Base-by-base conservation (phyloP, 1,284 basidiomycete genomes). In the Malassezia pachydermatis region DNA sequence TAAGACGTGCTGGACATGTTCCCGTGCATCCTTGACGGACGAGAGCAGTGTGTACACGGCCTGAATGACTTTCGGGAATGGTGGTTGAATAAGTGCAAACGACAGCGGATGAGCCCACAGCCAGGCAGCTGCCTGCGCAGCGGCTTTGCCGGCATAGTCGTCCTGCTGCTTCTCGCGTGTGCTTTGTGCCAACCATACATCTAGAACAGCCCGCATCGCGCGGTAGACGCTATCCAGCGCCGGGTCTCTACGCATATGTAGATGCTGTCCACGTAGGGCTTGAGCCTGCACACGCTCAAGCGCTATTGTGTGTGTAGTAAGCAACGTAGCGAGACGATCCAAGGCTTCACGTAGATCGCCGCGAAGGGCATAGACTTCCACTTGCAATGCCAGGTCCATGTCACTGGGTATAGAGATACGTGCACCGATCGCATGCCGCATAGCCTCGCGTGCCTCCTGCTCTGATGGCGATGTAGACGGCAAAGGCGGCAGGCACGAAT, bases 51-150 rank as follows among this genome's bases (percentile, higher is more conserved):
- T 42, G 23, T 52, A 52, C 22, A 52, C 27, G 13, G 45, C 38
- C 9, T 38, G 38, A 16, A 34, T 39, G 32, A 52, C 50, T 8
- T 35, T 30, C 5, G 50, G 50, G 35, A 52, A 52, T 17, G 45
- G 29, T 17, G 50, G 50, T 25, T 52, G 50, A 10, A 39, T 16
- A 20, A 52, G 20, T 6, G 45, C 50, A n/a, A 41, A 32, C n/a
- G n/a, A 22, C n/a, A 41, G 36, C 20, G 50, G 50, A 13, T 41
- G 27, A 13, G 19, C 20, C 33, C 25, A 41, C 25, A 47, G 25
- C 45, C 45, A 52, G 23, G 43, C 19, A 24, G 34, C 43, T 7
- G 30, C 35, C 16, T n/a, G 42, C 27, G 35, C 42, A 1, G 42
- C 25, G 10, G 36, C 16, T 8, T 7, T 39, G 35, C 37, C 29